A percentile compares a stretch with the other conserved stretches of the same genome.
phyloP scores from a whole-genome alignment of 352 stramenopile species.

The Phytopythium kandeliae region DNA sequence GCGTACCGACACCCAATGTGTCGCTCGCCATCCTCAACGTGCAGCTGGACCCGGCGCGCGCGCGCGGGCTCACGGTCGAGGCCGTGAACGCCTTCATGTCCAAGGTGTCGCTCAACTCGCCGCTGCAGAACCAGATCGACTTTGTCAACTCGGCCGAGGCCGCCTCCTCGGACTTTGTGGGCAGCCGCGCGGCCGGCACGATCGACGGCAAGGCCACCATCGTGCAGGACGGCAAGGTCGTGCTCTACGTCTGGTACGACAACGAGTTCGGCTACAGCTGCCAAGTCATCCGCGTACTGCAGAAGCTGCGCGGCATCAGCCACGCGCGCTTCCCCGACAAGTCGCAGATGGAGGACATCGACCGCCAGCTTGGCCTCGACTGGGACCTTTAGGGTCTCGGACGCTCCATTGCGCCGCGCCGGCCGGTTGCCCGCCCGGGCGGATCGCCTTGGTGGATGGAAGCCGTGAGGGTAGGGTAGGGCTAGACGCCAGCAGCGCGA shows the following conservation, averaged over 20 bases:
- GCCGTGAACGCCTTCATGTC: slow-evolving; percentile 77
- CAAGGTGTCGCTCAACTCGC: slow-evolving; percentile 75
- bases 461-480: too few relatives aligned
- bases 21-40: slow-evolving; percentile 97
- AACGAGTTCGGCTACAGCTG: slow-evolving; percentile 89
- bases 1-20: slow-evolving; percentile 97
- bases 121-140: slow-evolving; percentile 86
- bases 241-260: slow-evolving; percentile 90
- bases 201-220: slow-evolving; percentile 85
- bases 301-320: slow-evolving; percentile 74
- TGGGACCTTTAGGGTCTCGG: slow-evolving; percentile 42
- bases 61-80: slow-evolving; percentile 50
- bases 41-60: slow-evolving; percentile 80
- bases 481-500: too few relatives aligned
- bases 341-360: slow-evolving; percentile 61
- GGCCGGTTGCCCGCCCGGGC: too few relatives aligned
- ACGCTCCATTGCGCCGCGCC: too few relatives aligned
- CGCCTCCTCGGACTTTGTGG: slow-evolving; percentile 82
- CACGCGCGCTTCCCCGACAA: slow-evolving; percentile 68
- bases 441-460: too few relatives aligned
- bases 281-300: slow-evolving; percentile 79
- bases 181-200: slow-evolving; percentile 60
- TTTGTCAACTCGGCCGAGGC: slow-evolving; percentile 82
- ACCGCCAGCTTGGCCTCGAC: slow-evolving; percentile 49
- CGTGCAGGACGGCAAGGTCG: slow-evolving; percentile 75